Base-by-base conservation (phyloP, 2,329 filamentous ascomycete species). In the Tolypocladium capitatum region DNA sequence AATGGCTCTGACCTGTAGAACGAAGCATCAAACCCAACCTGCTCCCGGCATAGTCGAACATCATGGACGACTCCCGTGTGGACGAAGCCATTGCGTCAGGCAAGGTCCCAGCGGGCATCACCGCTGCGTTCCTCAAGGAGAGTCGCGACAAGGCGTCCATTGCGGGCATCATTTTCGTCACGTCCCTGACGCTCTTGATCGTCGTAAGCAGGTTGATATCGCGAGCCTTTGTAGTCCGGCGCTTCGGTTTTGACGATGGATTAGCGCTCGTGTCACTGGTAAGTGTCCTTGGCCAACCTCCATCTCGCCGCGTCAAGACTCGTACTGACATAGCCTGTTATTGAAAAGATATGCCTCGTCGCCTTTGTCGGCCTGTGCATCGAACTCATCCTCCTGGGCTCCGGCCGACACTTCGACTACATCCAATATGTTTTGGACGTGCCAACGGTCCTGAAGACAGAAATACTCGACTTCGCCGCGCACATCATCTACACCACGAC, bases 401-500 rank as follows among this genome's bases (percentile, higher is more conserved):
- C 70, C 4, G 72, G 72, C 10, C 60, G 69, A 14, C 69, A 72
- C 48, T 68, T 66, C 46, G 65, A 59, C 13, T 72, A 68, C 46
- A 68, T 72, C 36, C 56, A 71, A 55, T 72, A 73, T 54, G 68
- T 75, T 4, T 60, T 75, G 38, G 57, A 67, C 20, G 55, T 69
- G 42, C 48, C 60, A 3, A 67, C 63, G 0, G 61, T 73, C 31
- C 60, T 68, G 33, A 16, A 59, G 10, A 73, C 69, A 0, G 68
- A 76, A 53, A 55, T 72, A 0, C 59, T 73, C 49, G 73, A 76
- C 54, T 75, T 74, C 44, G 57, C 59, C 33, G 71, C 73, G 16
- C 73, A 76, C 55, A 65, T 76, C 21, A 55, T 76, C 49, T 76
- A 76, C 55, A 74, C 72, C 1, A 68, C 68, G 0, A 65, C 73